phyloP scores from a whole-genome alignment of 331 rosid genomes.

The Prunus yedoensis region DNA sequence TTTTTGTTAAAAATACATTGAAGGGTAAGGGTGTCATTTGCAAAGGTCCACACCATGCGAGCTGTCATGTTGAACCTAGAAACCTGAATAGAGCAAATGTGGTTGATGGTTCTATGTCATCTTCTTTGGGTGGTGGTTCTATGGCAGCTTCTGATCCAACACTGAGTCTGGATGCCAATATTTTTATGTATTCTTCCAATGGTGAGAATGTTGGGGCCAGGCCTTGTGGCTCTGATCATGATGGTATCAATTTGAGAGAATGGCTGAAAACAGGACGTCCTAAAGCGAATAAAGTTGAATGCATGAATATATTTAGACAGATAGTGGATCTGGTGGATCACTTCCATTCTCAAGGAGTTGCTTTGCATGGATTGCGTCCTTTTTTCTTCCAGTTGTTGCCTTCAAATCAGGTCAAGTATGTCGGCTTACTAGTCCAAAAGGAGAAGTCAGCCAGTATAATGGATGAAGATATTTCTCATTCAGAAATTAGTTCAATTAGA shows the following conservation, averaged over 20 bases:
- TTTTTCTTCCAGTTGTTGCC: constrained; percentile 57
- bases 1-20: constrained; percentile 55
- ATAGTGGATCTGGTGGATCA: constrained; percentile 63
- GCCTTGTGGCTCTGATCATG: constrained; percentile 36
- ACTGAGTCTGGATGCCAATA: constrained; percentile 26
- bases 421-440: constrained; percentile 42
- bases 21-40: constrained; percentile 71
- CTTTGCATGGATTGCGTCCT: constrained; percentile 58
- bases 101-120: constrained; percentile 32
- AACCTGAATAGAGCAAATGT: constrained; percentile 41
- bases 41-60: constrained; percentile 43
- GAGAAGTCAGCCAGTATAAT: constrained; percentile 30
- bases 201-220: constrained; percentile 15
- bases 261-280: constrained; percentile 55
- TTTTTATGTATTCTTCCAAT: constrained; percentile 34
- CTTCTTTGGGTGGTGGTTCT: constrained; percentile 30
- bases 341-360: constrained; percentile 55
- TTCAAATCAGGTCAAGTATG: constrained; percentile 56
- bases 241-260: constrained; percentile 63
- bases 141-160: constrained; percentile 33
- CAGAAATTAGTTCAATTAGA: constrained; percentile 32
- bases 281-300: constrained; percentile 50
- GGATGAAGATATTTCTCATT: constrained; percentile 41
- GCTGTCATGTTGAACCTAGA: constrained; percentile 34
- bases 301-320: constrained; percentile 57